These are phyloP conservation scores for Lonicera japonica DNA, from an alignment of 129 eudicot genomes.

Conservation along the genomic window DNA sequence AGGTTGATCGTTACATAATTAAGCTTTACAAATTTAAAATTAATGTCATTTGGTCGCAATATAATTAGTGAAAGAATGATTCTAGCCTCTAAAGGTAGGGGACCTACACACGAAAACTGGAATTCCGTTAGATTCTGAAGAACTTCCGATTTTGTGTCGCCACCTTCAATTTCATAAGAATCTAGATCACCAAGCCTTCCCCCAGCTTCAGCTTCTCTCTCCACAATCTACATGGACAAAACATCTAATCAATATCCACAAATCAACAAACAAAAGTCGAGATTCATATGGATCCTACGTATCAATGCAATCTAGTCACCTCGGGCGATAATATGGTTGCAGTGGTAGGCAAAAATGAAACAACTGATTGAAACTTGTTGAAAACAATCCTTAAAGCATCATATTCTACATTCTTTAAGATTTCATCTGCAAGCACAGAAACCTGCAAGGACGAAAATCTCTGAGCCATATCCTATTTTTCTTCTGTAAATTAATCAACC, in stretches of 20 bases:
- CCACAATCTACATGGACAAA: slow-evolving; percentile 53
- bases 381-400: slow-evolving; percentile 87
- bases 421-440: slow-evolving; percentile 90
- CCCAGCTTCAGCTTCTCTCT: slow-evolving; percentile 91
- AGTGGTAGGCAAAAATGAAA: slow-evolving; percentile 69
- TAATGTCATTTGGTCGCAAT: too few relatives aligned
- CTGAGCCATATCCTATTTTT: too few relatives aligned
- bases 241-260: background rate
- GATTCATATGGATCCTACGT: background rate
- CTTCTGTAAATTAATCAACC: too few relatives aligned
- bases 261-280: background rate
- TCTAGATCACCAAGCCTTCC: slow-evolving; percentile 82
- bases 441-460: slow-evolving; percentile 40
- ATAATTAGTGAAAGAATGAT: too few relatives aligned
- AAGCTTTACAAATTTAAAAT: background rate
- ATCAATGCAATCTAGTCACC: slow-evolving; percentile 29
- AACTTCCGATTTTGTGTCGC: slow-evolving; percentile 84
- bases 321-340: slow-evolving; percentile 92
- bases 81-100: background rate
- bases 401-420: slow-evolving; percentile 83
- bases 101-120: slow-evolving; percentile 4
- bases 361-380: slow-evolving; percentile 93
- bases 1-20: slow-evolving; percentile 9
- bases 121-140: slow-evolving; percentile 68
- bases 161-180: slow-evolving; percentile 94